A percentile compares a stretch with the other conserved stretches of the same genome.
phyloP scores from a whole-genome alignment of 805 yeast genomes.

The Starmerella apis region DNA sequence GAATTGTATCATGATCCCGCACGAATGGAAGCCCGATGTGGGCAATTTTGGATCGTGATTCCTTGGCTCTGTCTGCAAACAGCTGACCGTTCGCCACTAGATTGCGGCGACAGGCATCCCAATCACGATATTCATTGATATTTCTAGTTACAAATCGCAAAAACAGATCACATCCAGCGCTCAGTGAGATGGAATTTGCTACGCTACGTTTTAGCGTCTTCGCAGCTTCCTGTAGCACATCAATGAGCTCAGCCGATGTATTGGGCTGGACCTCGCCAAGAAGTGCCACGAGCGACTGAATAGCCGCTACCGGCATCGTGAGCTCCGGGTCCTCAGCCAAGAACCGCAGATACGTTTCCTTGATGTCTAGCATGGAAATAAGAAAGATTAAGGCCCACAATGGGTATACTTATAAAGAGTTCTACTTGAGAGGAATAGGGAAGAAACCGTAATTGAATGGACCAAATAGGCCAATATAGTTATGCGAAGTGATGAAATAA shows the following conservation, averaged over 20 bases:
- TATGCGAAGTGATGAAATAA: too few relatives aligned
- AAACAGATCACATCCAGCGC: slow-evolving; percentile 96
- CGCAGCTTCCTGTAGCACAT: slow-evolving; percentile 65
- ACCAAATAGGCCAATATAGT: too few relatives aligned
- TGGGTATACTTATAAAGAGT: neutral
- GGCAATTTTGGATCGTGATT: slow-evolving; percentile 77
- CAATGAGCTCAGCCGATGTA: slow-evolving; percentile 87
- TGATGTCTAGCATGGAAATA: slow-evolving; percentile 55
- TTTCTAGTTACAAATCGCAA: slow-evolving; percentile 87
- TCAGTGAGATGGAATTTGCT: slow-evolving; percentile 80
- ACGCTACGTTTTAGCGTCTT: slow-evolving; percentile 64
- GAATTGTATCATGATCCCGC: slow-evolving; percentile 78
- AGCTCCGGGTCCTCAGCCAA: slow-evolving; percentile 86
- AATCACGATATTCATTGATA: slow-evolving; percentile 72
- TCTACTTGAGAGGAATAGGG: neutral
- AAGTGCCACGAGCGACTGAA: slow-evolving; percentile 82
- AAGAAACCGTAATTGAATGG: too few relatives aligned
- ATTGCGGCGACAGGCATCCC: slow-evolving; percentile 86
- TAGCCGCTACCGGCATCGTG: slow-evolving; percentile 99
- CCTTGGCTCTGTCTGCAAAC: slow-evolving; percentile 84
- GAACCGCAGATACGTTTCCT: slow-evolving; percentile 65
- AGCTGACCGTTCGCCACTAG: slow-evolving; percentile 88
- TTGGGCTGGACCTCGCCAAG: slow-evolving; percentile 74
- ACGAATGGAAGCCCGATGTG: slow-evolving; percentile 79
- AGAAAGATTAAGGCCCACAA: slow-evolving; percentile 6